phyloP scores from a whole-genome alignment of 192 early-diverging fungal species.

The Backusella tuberculispora region DNA sequence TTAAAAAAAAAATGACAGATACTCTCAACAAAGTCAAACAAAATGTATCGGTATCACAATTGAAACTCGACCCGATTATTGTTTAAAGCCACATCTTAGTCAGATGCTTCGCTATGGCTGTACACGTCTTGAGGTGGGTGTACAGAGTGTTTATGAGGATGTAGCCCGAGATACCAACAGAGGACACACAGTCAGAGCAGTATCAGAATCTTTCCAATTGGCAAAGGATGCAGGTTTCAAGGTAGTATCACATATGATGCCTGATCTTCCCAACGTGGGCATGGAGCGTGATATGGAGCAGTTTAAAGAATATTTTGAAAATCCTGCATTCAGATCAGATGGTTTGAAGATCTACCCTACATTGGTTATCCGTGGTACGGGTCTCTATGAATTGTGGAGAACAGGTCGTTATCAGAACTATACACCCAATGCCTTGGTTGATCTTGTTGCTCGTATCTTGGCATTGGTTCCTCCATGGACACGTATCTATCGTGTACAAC shows the following conservation, averaged over 20 bases:
- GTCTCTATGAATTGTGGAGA: slow-evolving; percentile 98
- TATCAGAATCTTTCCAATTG: slow-evolving; percentile 96
- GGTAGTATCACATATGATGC: slow-evolving; percentile 99
- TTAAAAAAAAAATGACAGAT: slow-evolving; percentile 41
- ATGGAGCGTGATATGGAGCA: slow-evolving; percentile 99
- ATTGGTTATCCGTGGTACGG: slow-evolving; percentile 97
- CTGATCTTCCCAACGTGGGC: slow-evolving; percentile 98
- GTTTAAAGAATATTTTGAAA: slow-evolving; percentile 98
- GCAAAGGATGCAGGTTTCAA: slow-evolving; percentile 99
- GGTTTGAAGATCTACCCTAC: slow-evolving; percentile 99
- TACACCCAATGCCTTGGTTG: slow-evolving; percentile 93
- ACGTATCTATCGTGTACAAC: slow-evolving; percentile 96
- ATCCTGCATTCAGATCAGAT: slow-evolving; percentile 97
- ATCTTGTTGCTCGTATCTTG: slow-evolving; percentile 93
- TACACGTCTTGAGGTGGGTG: slow-evolving; percentile 97
- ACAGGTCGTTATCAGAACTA: slow-evolving; percentile 98
- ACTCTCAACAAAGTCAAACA: slow-evolving; percentile 94
- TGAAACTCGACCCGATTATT: slow-evolving; percentile 98
- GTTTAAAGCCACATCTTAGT: slow-evolving; percentile 95
- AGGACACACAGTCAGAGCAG: slow-evolving; percentile 98
- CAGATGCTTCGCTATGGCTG: slow-evolving; percentile 99
- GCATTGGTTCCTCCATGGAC: slow-evolving; percentile 99
- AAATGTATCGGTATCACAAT: slow-evolving; percentile 99
- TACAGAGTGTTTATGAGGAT: slow-evolving; percentile 99
- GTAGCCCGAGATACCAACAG: slow-evolving; percentile 98